Evolutionary conservation across 495 filamentous ascomycete genomes (phyloP).

Genomic region (Cetradonia linearis): DNA sequence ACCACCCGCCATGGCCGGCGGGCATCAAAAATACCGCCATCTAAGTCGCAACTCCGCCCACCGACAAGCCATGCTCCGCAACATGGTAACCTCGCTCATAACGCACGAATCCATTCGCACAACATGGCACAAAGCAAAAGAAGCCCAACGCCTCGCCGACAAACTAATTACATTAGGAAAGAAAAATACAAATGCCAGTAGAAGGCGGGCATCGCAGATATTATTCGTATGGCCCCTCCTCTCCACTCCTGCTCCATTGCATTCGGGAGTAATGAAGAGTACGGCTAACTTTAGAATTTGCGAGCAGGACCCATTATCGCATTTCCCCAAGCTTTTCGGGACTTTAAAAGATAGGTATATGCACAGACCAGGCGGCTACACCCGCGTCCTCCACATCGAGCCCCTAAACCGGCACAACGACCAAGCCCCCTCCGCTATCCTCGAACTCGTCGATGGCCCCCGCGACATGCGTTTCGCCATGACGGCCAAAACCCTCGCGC

Average conservation of each 20-base stretch:
- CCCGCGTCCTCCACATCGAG: conserved; percentile 82
- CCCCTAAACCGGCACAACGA: conserved; percentile 53
- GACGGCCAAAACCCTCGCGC: conserved; percentile 70
- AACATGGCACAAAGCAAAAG: conserved; percentile 93
- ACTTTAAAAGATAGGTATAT: conserved; percentile 69
- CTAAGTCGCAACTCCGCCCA: conserved; percentile 75
- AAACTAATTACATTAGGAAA: conserved; percentile 90
- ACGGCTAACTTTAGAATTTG: neutral
- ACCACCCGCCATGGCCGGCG: conserved; percentile 62
- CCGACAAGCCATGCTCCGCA: conserved; percentile 85
- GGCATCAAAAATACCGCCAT: conserved; percentile 73
- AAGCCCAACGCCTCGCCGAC: conserved; percentile 85
- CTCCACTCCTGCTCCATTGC: neutral
- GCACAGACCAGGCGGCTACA: conserved; percentile 82
- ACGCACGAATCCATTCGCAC: conserved; percentile 85
- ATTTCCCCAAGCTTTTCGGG: conserved; percentile 82
- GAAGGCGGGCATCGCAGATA: conserved; percentile 55
- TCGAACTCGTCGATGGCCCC: conserved; percentile 94
- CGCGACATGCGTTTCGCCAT: conserved; percentile 91
- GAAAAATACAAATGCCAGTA: conserved; percentile 69
- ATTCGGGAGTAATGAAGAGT: neutral
- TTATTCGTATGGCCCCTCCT: conserved; percentile 59
- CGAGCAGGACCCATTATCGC: conserved; percentile 47
- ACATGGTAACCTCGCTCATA: conserved; percentile 92
- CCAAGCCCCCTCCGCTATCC: conserved; percentile 77